Evolutionary conservation across 108 stramenopile genomes (phyloP), one percentile per base, ranked within the genome.

Genomic region (Cyclotella baltica): DNA sequence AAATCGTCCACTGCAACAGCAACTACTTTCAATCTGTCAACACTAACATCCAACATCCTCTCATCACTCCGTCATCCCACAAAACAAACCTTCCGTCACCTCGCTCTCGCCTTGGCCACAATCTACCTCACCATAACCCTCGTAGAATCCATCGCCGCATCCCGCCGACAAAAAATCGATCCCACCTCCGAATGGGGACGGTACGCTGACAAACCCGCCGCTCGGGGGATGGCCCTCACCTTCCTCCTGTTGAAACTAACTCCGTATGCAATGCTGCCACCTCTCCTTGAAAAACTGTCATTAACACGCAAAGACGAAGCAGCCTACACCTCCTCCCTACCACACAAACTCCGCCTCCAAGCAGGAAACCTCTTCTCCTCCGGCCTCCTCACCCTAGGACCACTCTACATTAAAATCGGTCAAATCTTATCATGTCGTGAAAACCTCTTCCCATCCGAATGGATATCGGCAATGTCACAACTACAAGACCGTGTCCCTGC

Each of bases 401-500:
- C 96, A 13, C 83, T 95, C 19, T 97, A 94, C 78, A 88, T 92
- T 62, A 98, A 98, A 78, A 84, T 97, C 65, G 97, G 98, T 13
- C 98, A 98, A 77, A 97, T 97, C 33, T 56, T 97, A 10, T 93
- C 95, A 35, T 96, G 94, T 72, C 89, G 94, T 15, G 83, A 91
- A 34, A 93, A 97, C 51, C 74, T 97, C 30, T 83, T 97, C 34
- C 93, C 96, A 10, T 62, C 67, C 16, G 93, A 95, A 83, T 98
- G 97, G 95, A 85, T 95, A 35, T 56, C 77, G 29, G 90, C 94
- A 31, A 88, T 98, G 83, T 95, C 93, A 80, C 85, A 79, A 29
- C 66, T 98, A 52, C 98, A 98, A 84, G 98, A 98, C 72, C 88
- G 87, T 30, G 93, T 97, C 2, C 98, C 98, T 27, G 89, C 96